phyloP scores from a whole-genome alignment of 176 grass and related monocot genomes.

The Thinopyrum elongatum region DNA sequence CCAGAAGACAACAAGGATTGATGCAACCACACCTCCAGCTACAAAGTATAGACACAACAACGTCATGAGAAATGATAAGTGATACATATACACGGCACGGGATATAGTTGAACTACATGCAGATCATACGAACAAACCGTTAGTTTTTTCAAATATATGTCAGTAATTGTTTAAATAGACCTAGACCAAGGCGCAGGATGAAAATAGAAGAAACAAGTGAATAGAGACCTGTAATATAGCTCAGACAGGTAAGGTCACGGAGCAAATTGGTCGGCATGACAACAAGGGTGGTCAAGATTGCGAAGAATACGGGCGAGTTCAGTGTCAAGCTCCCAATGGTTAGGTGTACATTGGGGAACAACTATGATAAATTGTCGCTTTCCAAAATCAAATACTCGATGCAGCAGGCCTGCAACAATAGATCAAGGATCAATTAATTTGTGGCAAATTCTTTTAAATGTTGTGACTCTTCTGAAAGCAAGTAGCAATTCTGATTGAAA shows the following conservation, averaged over 20 bases:
- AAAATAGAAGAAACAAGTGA: background rate
- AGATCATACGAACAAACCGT: background rate
- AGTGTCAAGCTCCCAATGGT: background rate
- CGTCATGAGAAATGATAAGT: background rate
- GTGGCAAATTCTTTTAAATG: background rate
- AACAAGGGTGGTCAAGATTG: constrained; percentile 70
- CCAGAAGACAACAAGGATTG: constrained; percentile 59
- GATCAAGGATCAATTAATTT: constrained; percentile 1
- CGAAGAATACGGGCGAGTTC: constrained; percentile 30
- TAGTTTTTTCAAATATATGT: background rate
- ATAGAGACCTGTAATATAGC: constrained; percentile 79
- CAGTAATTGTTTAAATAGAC: background rate
- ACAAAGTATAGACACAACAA: constrained; percentile 34
- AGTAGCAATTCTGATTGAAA: background rate
- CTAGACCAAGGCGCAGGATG: background rate
- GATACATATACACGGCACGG: background rate
- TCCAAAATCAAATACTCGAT: constrained; percentile 95
- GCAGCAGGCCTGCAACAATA: constrained; percentile 38
- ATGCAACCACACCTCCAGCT: too few relatives aligned
- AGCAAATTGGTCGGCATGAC: constrained; percentile 93
- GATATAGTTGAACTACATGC: background rate
- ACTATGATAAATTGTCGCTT: constrained; percentile 30
- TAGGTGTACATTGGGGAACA: constrained; percentile 33
- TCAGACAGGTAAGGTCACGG: constrained; percentile 76
- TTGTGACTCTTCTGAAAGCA: too few relatives aligned